Conservation (phyloP, 805 yeast species). For the Zygotorulaspora chibaensis region DNA sequence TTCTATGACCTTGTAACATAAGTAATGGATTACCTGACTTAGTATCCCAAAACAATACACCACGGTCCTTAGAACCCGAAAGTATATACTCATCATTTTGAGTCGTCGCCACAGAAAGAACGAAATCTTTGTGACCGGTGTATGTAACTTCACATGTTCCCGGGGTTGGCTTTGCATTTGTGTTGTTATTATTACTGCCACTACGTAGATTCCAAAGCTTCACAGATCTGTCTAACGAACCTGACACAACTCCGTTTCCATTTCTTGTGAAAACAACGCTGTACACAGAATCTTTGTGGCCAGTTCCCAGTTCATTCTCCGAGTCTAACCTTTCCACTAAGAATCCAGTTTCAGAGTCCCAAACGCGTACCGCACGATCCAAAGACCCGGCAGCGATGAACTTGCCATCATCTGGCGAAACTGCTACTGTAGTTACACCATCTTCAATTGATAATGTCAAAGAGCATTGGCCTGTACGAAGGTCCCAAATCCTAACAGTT, state of each 20-base stretch:
- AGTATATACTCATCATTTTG: slow-evolving; percentile 88
- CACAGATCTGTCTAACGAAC: slow-evolving; percentile 92
- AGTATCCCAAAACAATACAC: slow-evolving; percentile 96
- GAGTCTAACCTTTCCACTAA: slow-evolving; percentile 88
- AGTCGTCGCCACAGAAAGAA: slow-evolving; percentile 86
- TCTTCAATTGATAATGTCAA: slow-evolving; percentile 89
- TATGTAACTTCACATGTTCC: slow-evolving; percentile 84
- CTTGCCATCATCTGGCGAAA: slow-evolving; percentile 84
- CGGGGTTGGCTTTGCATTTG: slow-evolving; percentile 38
- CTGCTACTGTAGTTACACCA: slow-evolving; percentile 97
- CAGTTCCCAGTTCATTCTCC: slow-evolving; percentile 82
- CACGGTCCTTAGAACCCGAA: slow-evolving; percentile 95
- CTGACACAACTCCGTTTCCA: slow-evolving; percentile 89
- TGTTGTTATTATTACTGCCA: slow-evolving; percentile 38
- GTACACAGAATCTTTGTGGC: slow-evolving; percentile 94
- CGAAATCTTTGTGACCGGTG: slow-evolving; percentile 95
- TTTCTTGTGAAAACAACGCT: slow-evolving; percentile 89
- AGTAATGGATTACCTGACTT: slow-evolving; percentile 84
- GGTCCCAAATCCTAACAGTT: slow-evolving; percentile 95
- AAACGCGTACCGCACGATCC: slow-evolving; percentile 91
- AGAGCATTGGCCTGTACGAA: slow-evolving; percentile 80
- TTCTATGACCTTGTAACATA: slow-evolving; percentile 95
- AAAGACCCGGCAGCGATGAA: slow-evolving; percentile 94
- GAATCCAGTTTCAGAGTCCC: slow-evolving; percentile 93
- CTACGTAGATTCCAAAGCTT: slow-evolving; percentile 88